phyloP scores from a whole-genome alignment of 2,329 filamentous ascomycete species.

The Sporothrix curviconia region DNA sequence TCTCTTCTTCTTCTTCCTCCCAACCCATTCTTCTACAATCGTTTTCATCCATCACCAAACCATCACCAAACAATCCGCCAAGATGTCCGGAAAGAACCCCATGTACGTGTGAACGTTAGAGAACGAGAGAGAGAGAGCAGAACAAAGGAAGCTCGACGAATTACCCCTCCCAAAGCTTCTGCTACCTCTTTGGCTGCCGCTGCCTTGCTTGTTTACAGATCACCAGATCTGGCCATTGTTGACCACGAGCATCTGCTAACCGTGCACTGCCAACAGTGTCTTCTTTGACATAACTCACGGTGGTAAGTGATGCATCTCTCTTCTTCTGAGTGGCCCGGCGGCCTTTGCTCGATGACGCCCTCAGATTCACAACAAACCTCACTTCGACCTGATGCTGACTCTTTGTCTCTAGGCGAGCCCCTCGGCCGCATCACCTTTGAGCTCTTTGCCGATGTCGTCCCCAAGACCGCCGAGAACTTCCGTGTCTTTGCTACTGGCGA shows the following conservation, averaged over 20 bases:
- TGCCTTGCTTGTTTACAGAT: not conserved
- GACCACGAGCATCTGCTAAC: not conserved
- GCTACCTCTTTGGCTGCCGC: not conserved
- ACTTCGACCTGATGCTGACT: not conserved
- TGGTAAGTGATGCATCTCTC: slow-evolving; percentile 43
- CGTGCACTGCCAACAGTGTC: slow-evolving; percentile 20
- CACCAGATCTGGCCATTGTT: not conserved
- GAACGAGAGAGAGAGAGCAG: no score
- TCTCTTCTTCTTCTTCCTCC: not conserved
- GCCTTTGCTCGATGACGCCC: no score
- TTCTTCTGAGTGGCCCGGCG: no score
- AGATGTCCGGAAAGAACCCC: not conserved
- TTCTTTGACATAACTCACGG: slow-evolving; percentile 54
- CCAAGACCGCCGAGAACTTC: slow-evolving; percentile 92
- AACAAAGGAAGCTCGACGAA: no score
- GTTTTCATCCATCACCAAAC: not conserved
- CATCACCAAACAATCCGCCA: not conserved
- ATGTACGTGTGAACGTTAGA: no score
- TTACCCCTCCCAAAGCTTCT: no score
- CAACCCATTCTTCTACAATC: no score
- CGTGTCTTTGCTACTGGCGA: slow-evolving; percentile 95
- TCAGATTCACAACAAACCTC: no score
- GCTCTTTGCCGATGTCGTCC: slow-evolving; percentile 77
- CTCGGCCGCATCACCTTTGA: slow-evolving; percentile 85
- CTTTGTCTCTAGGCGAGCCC: slow-evolving; percentile 58